Conservation (phyloP, 345 rosid genomes). For the Ailanthus altissimus region DNA sequence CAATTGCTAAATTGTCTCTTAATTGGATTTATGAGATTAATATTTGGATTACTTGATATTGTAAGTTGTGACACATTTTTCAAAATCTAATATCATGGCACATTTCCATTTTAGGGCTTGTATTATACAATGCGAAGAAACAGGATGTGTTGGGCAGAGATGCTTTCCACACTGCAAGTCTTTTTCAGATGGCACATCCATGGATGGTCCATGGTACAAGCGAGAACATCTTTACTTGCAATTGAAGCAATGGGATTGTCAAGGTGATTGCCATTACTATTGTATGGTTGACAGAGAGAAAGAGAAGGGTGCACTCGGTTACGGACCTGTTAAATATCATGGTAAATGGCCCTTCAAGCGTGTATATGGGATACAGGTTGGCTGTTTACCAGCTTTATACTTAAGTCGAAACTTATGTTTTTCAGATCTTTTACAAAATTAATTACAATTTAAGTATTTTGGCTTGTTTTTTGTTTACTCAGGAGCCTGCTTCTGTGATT, state of each 20-base stretch:
- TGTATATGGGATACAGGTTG: constrained; percentile 69
- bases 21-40: neutral
- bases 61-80: neutral
- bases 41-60: neutral
- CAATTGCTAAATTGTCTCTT: neutral
- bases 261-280: constrained; percentile 67
- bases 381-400: constrained; percentile 14
- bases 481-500: constrained; percentile 79
- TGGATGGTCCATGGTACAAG: constrained; percentile 60
- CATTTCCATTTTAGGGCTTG: constrained; percentile 47
- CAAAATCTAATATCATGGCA: neutral
- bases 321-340: constrained; percentile 66
- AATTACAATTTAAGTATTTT: constrained; percentile 1
- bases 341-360: constrained; percentile 88
- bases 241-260: constrained; percentile 77
- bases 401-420: neutral
- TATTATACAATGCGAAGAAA: constrained; percentile 53
- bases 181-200: constrained; percentile 42
- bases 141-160: constrained; percentile 62
- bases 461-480: constrained; percentile 11
- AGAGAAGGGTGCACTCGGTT: constrained; percentile 49
- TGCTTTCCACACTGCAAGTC: constrained; percentile 71
- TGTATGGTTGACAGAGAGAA: constrained; percentile 71
- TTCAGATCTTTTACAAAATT: neutral
- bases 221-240: constrained; percentile 66